These are phyloP conservation scores for Myxozyma vanderwaltii DNA, from an alignment of 805 yeast species.

Conservation along the genomic window DNA sequence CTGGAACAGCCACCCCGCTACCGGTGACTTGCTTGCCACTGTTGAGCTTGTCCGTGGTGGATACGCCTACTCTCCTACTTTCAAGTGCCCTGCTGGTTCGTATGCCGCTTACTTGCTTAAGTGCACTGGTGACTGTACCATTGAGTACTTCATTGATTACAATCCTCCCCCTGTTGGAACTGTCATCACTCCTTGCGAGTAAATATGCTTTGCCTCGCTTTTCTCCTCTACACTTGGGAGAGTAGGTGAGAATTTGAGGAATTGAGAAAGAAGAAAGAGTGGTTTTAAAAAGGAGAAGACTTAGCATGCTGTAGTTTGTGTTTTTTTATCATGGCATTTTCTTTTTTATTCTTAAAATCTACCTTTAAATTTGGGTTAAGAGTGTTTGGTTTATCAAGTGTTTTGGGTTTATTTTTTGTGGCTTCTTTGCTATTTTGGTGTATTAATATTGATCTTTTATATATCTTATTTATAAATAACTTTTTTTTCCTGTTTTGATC, in stretches of 20 bases:
- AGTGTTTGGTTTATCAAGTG: no score
- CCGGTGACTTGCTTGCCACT: slow-evolving; percentile 27
- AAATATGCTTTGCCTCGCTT: no score
- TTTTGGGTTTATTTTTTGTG: no score
- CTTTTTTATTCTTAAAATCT: no score
- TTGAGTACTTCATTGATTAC: slow-evolving; percentile 33
- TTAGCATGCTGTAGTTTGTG: no score
- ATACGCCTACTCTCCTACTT: slow-evolving; percentile 19
- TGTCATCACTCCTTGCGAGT: slow-evolving; percentile 31
- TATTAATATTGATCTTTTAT: no score
- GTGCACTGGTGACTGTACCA: slow-evolving; percentile 30
- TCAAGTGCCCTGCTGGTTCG: slow-evolving; percentile 22
- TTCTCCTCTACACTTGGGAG: not conserved
- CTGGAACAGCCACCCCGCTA: slow-evolving; percentile 31
- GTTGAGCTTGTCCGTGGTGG: slow-evolving; percentile 29
- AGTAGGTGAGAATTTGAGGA: not conserved
- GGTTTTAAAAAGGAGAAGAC: not conserved
- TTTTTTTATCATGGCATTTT: no score
- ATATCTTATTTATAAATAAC: no score
- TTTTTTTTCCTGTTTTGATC: no score
- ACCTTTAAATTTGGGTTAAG: no score
- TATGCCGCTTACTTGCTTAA: slow-evolving; percentile 26
- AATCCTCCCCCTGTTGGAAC: slow-evolving; percentile 35
- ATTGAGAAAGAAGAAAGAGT: not conserved
- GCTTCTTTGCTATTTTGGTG: no score